Conservation (phyloP, 2,329 filamentous ascomycete species). For the Chrysoporthe deuterocubensis region DNA sequence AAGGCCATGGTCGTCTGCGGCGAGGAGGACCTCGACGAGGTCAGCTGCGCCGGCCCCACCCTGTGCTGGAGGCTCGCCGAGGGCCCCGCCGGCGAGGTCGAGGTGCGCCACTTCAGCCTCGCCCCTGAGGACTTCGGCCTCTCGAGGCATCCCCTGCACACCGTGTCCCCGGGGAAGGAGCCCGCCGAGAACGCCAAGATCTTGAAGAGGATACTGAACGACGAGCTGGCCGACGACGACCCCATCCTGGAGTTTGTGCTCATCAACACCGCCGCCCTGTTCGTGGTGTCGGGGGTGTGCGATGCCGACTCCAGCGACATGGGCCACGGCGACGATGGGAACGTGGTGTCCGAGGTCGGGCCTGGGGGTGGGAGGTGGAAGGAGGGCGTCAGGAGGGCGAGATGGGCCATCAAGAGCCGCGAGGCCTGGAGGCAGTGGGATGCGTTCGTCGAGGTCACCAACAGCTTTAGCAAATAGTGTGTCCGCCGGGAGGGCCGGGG, state of each 20-base stretch:
- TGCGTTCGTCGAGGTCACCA: conserved; percentile 82
- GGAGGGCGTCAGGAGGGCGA: conserved; percentile 84
- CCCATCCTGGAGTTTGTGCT: conserved; percentile 92
- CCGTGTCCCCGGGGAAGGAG: conserved; percentile 83
- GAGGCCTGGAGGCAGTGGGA: conserved; percentile 84
- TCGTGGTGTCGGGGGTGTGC: conserved; percentile 85
- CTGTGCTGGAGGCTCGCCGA: conserved; percentile 83
- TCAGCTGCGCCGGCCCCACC: conserved; percentile 87
- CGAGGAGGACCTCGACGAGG: conserved; percentile 91
- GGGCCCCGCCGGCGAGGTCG: conserved; percentile 46
- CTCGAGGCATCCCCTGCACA: conserved; percentile 70
- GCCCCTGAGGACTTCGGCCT: conserved; percentile 88
- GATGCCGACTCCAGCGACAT: conserved; percentile 81
- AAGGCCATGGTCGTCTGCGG: conserved; percentile 94
- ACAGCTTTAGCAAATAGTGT: conserved; percentile 41
- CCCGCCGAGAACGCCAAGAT: conserved; percentile 88
- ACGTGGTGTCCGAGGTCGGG: conserved; percentile 79
- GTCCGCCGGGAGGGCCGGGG: background rate
- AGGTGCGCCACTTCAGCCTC: conserved; percentile 77
- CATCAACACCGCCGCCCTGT: conserved; percentile 87
- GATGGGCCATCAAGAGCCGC: conserved; percentile 86
- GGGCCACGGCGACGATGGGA: conserved; percentile 78
- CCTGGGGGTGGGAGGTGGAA: conserved; percentile 92
- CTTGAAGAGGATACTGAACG: conserved; percentile 74
- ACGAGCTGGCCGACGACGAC: conserved; percentile 74